Evolutionary conservation across 176 grass and related monocot species (phyloP), one percentile per base, ranked within the genome.

Genomic region (Chloris gayana): DNA sequence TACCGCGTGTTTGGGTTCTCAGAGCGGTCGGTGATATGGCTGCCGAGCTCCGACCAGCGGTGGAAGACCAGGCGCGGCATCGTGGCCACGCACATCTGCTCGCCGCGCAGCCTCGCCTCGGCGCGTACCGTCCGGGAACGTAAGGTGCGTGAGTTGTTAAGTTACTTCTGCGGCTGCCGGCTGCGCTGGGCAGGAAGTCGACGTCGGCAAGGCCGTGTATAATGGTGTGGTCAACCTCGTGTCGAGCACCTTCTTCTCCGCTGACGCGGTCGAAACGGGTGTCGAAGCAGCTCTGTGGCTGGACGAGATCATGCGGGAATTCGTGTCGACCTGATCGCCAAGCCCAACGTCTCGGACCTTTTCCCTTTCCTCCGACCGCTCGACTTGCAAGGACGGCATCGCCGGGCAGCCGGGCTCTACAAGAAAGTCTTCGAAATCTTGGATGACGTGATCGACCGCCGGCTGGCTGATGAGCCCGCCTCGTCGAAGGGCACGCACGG

Each of bases 291-390:
- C 62, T 22, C 76, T 77, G 9, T 82, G 60, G 57, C 78, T 85
- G 1, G 63, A 50, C 41, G 7, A 59, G 12, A 19, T 77, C 7
- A 19, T 82, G 41, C 21, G 37, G 41, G 58, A 29, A 30, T 31
- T 69, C 65, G 65, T 72, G 65, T 72, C 64, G 31, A 33, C 21
- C 64, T 22, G 60, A 24, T 64, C 29, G 27, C 47, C 3, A 67
- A 65, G 31, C 58, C 72, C 18, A 90, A 90, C 65, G 27, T 88
- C 38, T 92, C 90, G 8, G 90, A 92, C 13, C 26, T 83, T 6
- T 72, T 80, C 49, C 86, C 90, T 8, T 79, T 88, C n/a, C 78
- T 88, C 51, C 38, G 82, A 9, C 10, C 10, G 19, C 26, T 88
- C 4, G 90, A 92, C 62, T 12, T 88, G 59, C 86, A 92, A 31